Base-by-base conservation (phyloP, 1,139 yeast species). In the Debaryomyces singareniensis region DNA sequence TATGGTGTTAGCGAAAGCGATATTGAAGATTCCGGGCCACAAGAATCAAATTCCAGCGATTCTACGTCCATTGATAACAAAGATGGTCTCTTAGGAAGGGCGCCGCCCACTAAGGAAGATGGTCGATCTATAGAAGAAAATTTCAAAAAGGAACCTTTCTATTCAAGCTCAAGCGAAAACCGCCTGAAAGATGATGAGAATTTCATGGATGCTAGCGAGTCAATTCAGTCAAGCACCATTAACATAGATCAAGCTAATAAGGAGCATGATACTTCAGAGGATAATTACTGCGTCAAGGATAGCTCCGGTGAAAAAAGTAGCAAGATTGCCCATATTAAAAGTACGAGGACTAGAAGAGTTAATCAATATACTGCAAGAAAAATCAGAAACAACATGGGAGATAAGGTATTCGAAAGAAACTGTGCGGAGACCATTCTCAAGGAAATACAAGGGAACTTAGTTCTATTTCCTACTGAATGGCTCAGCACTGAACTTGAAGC, bases 401-500 rank as follows among this genome's bases (percentile, higher is more conserved):
- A 71, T 29, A 62, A 72, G 26, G 75, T 87, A 2, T 81, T 75
- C 45, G 93, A 82, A 35, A 69, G 83, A 30, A 78, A 73, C 27
- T 75, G 91, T 2, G 94, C 96, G 0, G 89, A 81, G 43, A 62
- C 78, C 38, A 62, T 87, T 27, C 61, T 91, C 40, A 66, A 66
- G 30, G 80, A 85, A 35, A 66, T 91, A n/a, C 82, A 80, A 35
- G 99, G 99, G 3, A 83, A 91, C 49, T 60, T 93, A 45, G 97
- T 93, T 4, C 51, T 80, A 16, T 91, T 89, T 65, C 97, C 98
- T 0, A 69, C 85, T 0, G 89, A 86, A 37, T 93, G 98, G 98
- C 68, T 93, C 30, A 65, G 75, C 46, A 73, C 78, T 37, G 98
- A 91, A 53, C 73, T 87, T 29, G 95, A 87, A 33, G 75, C 83